phyloP scores from a whole-genome alignment of 208 protist genomes.

The Leptomonas pyrrhocoris region DNA sequence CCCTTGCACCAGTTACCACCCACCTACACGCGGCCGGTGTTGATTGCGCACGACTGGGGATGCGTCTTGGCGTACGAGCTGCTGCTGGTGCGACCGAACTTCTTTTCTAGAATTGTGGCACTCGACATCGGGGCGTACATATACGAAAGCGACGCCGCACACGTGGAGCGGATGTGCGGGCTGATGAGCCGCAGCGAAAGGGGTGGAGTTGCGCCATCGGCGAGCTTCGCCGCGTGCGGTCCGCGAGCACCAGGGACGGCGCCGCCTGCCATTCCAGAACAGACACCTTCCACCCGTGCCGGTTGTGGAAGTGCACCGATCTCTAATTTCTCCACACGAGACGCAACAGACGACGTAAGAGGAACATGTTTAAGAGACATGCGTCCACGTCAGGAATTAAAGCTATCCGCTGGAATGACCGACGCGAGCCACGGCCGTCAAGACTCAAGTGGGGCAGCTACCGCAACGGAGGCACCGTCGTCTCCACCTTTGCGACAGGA shows the following conservation, averaged over 20 bases:
- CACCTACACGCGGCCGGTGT: constrained; percentile 43
- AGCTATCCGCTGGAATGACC: no score
- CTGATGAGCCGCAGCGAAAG: constrained; percentile 11
- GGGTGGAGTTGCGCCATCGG: background rate
- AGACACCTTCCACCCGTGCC: background rate
- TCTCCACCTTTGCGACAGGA: background rate
- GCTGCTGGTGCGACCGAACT: constrained; percentile 46
- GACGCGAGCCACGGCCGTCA: no score
- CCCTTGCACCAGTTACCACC: constrained; percentile 46
- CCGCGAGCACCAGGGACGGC: background rate
- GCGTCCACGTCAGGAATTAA: no score
- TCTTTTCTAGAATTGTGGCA: constrained; percentile 65
- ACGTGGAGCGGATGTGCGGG: constrained; percentile 25
- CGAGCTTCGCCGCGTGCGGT: background rate
- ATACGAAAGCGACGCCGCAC: constrained; percentile 27
- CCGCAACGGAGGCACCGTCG: background rate
- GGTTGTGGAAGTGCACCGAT: background rate
- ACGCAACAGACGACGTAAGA: background rate
- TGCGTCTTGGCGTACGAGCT: constrained; percentile 70
- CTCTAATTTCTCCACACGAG: no score
- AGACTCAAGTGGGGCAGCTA: no score
- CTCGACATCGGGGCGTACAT: constrained; percentile 53
- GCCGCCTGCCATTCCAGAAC: background rate
- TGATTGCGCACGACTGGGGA: constrained; percentile 74
- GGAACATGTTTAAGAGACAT: no score